Percentiles rank a stretch among this genome's conserved stretches.
Conservation (phyloP, 495 filamentous ascomycete genomes). For the Elasticomyces elasticus region DNA sequence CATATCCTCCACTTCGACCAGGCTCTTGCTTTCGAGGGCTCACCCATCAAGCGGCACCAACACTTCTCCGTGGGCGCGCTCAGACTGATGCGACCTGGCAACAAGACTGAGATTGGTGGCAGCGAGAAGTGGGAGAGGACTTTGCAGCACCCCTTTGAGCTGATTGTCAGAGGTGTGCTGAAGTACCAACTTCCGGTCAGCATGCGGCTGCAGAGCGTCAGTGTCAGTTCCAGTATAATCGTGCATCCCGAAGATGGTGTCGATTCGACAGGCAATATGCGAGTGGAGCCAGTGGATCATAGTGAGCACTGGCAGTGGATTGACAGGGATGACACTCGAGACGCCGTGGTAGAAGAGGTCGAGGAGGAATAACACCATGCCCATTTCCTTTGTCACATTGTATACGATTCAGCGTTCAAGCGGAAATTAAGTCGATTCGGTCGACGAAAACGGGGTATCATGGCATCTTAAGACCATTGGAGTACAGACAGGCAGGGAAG, state of each 20-base stretch:
- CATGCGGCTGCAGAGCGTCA: conserved; percentile 48
- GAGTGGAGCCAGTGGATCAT: conserved; percentile 3
- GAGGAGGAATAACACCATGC: not conserved
- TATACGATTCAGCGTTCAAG: conserved; percentile 2
- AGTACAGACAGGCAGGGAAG: not conserved
- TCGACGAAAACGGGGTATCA: too few relatives aligned
- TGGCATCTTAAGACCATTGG: not conserved
- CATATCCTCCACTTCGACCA: conserved; percentile 80
- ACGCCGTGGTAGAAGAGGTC: not conserved
- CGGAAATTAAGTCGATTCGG: not conserved
- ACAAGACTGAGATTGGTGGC: conserved; percentile 76
- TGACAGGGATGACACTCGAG: not conserved
- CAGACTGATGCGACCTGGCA: conserved; percentile 58
- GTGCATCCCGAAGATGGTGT: conserved; percentile 42
- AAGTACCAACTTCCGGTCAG: conserved; percentile 82
- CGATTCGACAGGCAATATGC: conserved; percentile 6
- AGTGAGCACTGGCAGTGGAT: conserved; percentile 4
- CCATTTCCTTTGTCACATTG: not conserved
- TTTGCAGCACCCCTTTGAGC: conserved; percentile 77
- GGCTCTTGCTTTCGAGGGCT: conserved; percentile 75
- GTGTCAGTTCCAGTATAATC: conserved; percentile 42
- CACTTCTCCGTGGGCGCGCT: conserved; percentile 71
- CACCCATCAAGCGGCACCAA: conserved; percentile 59
- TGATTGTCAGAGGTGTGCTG: conserved; percentile 80
- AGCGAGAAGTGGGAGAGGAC: conserved; percentile 87